Evolutionary conservation across 192 early-diverging fungal genomes (phyloP), one percentile per base, ranked within the genome.

Genomic region (Globomyces pollinis-pini): DNA sequence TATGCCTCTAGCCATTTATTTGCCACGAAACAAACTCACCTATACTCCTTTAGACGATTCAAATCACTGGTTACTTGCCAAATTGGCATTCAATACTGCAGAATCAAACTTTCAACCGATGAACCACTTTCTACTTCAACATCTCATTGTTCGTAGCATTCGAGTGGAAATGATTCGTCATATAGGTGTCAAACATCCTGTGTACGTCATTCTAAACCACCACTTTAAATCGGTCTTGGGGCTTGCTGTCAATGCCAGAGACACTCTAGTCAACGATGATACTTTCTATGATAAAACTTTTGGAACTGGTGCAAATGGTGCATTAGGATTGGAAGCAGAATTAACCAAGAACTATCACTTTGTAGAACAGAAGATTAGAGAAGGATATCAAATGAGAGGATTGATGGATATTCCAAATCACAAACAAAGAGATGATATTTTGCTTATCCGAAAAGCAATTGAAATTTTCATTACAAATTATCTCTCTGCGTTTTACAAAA

Each of bases 61-160:
- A n/a, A n/a, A n/a, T n/a, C n/a, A 47, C 28, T 47, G 44, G 44
- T 28, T 47, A 26, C 28, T 47, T 47, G 44, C 44, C 5, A 47
- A 47, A 15, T n/a, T 47, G 15, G 44, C 44, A 11, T 47, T 47
- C 44, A 28, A 20, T 8, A 47, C 44, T 15, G 28, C 23, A 12
- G 44, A 47, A 47, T 20, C 23, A 0, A 28, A 28, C 44, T 47
- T 26, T 47, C 15, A 28, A 26, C 44, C 44, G n/a, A 47, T 47
- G 44, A 26, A 47, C 8, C 44, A 47, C 24, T 47, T 47, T 15
- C 2, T 47, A 7, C 7, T 47, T 3, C 23, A 47, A 7, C 44
- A 47, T n/a, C 23, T 47, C 23, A 26, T 3, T 6, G 2, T 47
- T 23, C 23, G 23, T 7, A 6, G 23, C 11, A 26, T 26, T 15